phyloP scores from a whole-genome alignment of 75 land plant species.

The Adiantum capillusveneris region DNA sequence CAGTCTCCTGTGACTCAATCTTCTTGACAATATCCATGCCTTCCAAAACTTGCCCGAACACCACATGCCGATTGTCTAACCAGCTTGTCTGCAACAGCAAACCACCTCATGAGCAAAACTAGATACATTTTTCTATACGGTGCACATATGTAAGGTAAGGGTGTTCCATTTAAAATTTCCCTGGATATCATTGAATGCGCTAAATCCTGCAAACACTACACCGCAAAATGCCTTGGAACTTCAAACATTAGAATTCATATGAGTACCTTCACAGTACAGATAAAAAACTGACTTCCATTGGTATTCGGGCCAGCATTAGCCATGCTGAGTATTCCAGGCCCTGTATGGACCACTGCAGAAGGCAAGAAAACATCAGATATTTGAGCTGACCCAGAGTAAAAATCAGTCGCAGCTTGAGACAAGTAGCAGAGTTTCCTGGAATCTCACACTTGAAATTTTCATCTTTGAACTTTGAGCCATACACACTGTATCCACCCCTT shows the following conservation, averaged over 20 bases:
- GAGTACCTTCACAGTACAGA: conserved; percentile 82
- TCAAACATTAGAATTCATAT: background rate
- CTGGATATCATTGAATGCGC: too few relatives aligned
- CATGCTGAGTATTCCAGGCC: conserved; percentile 90
- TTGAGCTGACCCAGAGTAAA: too few relatives aligned
- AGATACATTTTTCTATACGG: too few relatives aligned
- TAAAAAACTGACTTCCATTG: conserved; percentile 93
- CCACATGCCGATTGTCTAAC: conserved; percentile 72
- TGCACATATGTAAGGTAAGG: too few relatives aligned
- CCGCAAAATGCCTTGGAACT: background rate
- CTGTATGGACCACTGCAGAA: conserved; percentile 64
- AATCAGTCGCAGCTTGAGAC: too few relatives aligned
- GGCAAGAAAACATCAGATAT: too few relatives aligned
- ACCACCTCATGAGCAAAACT: background rate
- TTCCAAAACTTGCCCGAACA: conserved; percentile 83
- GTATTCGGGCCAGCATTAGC: conserved; percentile 97
- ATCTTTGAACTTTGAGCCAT: conserved; percentile 78
- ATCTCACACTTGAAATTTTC: conserved; percentile 84
- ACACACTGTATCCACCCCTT: conserved; percentile 87
- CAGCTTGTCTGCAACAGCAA: conserved; percentile 54
- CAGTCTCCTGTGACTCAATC: conserved; percentile 59
- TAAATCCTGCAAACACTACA: background rate
- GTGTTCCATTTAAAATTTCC: too few relatives aligned
- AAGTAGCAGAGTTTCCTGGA: background rate
- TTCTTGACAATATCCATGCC: conserved; percentile 68